Evolutionary conservation across 805 yeast species (phyloP), one percentile per base, ranked within the genome.

Genomic region (Saccharomycopsis sp.): DNA sequence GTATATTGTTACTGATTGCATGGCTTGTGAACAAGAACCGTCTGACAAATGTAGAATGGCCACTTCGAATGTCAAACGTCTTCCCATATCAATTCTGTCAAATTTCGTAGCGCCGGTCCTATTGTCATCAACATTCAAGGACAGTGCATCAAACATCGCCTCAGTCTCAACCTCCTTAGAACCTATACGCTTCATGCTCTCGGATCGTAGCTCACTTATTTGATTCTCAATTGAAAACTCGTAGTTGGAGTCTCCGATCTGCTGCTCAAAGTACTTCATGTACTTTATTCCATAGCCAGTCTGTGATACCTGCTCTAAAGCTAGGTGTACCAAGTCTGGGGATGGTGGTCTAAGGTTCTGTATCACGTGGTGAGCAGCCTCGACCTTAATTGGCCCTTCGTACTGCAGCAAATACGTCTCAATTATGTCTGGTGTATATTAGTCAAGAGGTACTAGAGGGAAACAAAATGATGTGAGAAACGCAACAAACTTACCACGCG

Each of bases 231-330:
- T 29, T 14, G 50, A 18, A 8, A 47, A 41, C 2, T 54, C 51
- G 8, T 54, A 34, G 15, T 29, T 52, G 12, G 44, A n/a, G 1
- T 37, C 44, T 8, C 24, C 24, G 29, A 44, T 5, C 23, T 20
- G 23, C 23, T 44, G 50, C 9, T 5, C 12, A 8, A 20, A 16
- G 8, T 16, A 24, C 24, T 54, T 46, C 9, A 52, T 15, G 16
- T 53, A 24, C 29, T 57, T 53, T 2, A 44, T 15, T 2, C 59
- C 59, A 24, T 57, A 57, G 2, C 20, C 34, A 14, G 41, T 18
- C n/a, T 34, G 24, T n/a, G 20, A 16, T 5, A 55, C 34, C n/a
- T 51, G 24, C 2, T 44, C 8, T 2, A 57, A 8, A 8, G 48
- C 58, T 23, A 24, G 9, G 3, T 14, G 37, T 18, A 53, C 56